phyloP scores from a whole-genome alignment of 495 filamentous ascomycete genomes.

The Talaromyces ruber region DNA sequence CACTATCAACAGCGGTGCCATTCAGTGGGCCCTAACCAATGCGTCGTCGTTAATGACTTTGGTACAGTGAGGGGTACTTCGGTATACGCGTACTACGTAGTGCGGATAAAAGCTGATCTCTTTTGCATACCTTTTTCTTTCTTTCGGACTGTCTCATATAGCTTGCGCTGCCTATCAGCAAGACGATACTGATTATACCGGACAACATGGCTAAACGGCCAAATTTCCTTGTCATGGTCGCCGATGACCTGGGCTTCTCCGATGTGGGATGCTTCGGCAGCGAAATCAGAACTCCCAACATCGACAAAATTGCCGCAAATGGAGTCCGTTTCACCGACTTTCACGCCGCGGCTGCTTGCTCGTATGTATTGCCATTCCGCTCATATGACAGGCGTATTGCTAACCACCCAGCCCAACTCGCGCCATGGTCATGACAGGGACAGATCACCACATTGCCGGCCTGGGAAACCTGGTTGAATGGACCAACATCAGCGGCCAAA shows the following conservation, averaged over 20 bases:
- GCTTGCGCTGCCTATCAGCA: neutral
- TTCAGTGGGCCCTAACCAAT: neutral
- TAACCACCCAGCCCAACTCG: constrained; percentile 15
- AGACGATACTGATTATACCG: neutral
- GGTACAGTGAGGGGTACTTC: neutral
- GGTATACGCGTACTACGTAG: neutral
- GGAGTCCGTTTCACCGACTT: constrained; percentile 22
- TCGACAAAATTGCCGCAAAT: constrained; percentile 21
- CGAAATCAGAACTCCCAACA: constrained; percentile 26
- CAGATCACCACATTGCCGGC: constrained; percentile 37
- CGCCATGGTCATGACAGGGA: constrained; percentile 41
- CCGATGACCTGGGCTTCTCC: constrained; percentile 14
- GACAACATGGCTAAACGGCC: neutral
- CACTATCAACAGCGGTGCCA: neutral
- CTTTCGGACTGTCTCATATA: neutral
- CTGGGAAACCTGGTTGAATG: constrained; percentile 19
- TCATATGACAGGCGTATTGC: neutral
- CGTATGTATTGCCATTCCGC: neutral
- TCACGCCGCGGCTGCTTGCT: constrained; percentile 26
- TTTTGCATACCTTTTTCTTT: neutral
- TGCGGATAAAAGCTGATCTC: neutral
- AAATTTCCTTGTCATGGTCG: neutral
- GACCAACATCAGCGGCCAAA: constrained; percentile 17
- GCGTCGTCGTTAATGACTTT: neutral
- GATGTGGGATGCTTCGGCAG: constrained; percentile 23